Evolutionary conservation across 2,329 filamentous ascomycete genomes (phyloP), one percentile per base, ranked within the genome.

Genomic region (Aspergillus novofumigatus): DNA sequence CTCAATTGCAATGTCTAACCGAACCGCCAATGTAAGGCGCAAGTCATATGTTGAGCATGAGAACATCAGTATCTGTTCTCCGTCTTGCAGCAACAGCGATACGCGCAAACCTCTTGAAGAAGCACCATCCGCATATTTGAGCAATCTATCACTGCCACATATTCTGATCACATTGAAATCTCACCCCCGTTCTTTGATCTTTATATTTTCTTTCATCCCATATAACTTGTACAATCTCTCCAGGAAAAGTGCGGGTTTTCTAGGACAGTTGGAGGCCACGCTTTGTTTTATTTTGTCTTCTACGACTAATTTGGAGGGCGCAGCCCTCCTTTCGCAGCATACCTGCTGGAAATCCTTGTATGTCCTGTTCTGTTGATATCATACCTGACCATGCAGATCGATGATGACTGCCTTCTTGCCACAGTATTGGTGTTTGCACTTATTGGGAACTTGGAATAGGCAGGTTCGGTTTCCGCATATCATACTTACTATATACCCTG

Each of bases 401-500:
- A 29, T 32, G 52, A 58, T 52, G 53, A 50, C 45, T 55, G 48
- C 54, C 49, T 45, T 56, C 50, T 21, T 45, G 35, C 20, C 23
- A 38, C n/a, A 17, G 11, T 10, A 10, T 35, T 35, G 35, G 32
- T 49, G 29, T 26, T 50, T 41, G 28, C 21, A 23, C n/a, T 54
- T 54, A 20, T 14, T 28, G 45, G 23, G 23, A 20, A 23, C 44
- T 25, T 47, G 44, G 44, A 25, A 47, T 23, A 47, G 21, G 21
- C 21, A 14, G 21, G 6, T 26, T 47, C 23, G 11, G 41, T 35
- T 21, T 29, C 58, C 58, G 47, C 59, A 62, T 52, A 59, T 58
- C 55, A 61, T 58, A 64, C 63, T 53, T 56, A 51, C 23, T 56
- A 52, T 52, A 69, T 67, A 69, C 65, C 65, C 68, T 64, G 54